These are phyloP conservation scores for Triglochin maritima DNA, from an alignment of 106 monocot genomes.

Conservation along the genomic window DNA sequence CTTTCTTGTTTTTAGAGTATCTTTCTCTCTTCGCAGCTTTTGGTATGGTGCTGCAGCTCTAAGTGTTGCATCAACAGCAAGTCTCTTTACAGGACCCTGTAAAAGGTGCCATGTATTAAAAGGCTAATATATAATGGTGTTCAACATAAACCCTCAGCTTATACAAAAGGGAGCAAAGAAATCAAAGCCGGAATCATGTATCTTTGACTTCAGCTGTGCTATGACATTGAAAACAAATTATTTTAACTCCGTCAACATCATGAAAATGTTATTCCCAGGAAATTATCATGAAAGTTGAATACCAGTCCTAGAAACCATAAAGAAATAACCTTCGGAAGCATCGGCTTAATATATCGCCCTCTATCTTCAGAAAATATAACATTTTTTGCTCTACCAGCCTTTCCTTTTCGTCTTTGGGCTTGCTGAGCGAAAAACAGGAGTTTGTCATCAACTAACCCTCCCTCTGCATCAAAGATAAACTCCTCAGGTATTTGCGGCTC, in stretches of 20 bases:
- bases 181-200: no score
- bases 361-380: slow-evolving; percentile 96
- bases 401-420: slow-evolving; percentile 77
- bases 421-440: slow-evolving; percentile 96
- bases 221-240: no score
- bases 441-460: slow-evolving; percentile 91
- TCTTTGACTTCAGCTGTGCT: no score
- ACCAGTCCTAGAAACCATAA: no score
- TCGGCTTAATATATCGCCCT: slow-evolving; percentile 92
- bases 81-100: slow-evolving; percentile 85
- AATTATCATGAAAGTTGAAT: no score
- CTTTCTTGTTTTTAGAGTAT: slow-evolving; percentile 48
- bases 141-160: no score
- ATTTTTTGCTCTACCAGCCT: slow-evolving; percentile 98
- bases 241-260: no score
- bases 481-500: slow-evolving; percentile 89
- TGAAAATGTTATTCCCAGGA: no score
- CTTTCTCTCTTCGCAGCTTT: slow-evolving; percentile 78
- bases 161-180: no score
- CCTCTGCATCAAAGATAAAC: slow-evolving; percentile 98
- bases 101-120: no score
- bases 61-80: slow-evolving; percentile 98
- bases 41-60: slow-evolving; percentile 99
- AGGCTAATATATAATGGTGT: no score
- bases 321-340: slow-evolving; percentile 99